Evolutionary conservation across 192 early-diverging fungal genomes (phyloP).

Genomic region (Coemansia biformis): DNA sequence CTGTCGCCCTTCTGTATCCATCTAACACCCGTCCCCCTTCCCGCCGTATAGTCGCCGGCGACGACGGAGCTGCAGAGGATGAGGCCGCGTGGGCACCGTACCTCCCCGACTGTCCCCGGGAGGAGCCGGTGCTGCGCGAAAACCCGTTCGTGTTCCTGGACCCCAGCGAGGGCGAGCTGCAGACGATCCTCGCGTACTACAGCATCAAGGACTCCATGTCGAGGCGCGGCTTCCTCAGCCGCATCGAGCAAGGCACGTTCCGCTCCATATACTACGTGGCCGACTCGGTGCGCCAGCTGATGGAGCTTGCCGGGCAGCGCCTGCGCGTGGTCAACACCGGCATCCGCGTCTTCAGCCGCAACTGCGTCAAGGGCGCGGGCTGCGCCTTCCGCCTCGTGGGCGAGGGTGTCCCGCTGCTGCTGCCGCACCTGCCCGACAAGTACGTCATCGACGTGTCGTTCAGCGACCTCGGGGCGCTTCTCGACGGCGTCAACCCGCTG

Average conservation of each 20-base stretch:
- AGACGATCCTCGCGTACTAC: slow-evolving; percentile 66
- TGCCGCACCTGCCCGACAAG: slow-evolving; percentile 47
- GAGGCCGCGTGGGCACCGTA: slow-evolving; percentile 18
- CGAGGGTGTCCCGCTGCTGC: slow-evolving; percentile 63
- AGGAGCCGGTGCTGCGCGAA: slow-evolving; percentile 58
- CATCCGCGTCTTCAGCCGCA: slow-evolving; percentile 78
- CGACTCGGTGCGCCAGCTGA: slow-evolving; percentile 66
- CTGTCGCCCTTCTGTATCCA: too few species aligned
- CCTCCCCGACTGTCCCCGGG: slow-evolving; percentile 42
- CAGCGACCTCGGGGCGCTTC: slow-evolving; percentile 48
- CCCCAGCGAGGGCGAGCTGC: slow-evolving; percentile 55
- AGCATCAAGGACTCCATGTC: slow-evolving; percentile 73
- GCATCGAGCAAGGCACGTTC: slow-evolving; percentile 64
- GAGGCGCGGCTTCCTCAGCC: slow-evolving; percentile 77
- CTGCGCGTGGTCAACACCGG: slow-evolving; percentile 89
- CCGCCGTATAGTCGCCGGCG: too few species aligned
- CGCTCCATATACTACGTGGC: slow-evolving; percentile 84
- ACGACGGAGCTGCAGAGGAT: neutral
- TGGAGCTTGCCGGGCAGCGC: slow-evolving; percentile 58
- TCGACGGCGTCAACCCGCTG: slow-evolving; percentile 53
- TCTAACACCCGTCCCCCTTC: too few species aligned
- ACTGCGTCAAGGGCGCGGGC: slow-evolving; percentile 54
- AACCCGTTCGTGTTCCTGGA: slow-evolving; percentile 84
- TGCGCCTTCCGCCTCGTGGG: slow-evolving; percentile 64
- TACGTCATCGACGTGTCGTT: slow-evolving; percentile 49